Conservation (phyloP, 371 early-diverging fungal genomes). For the Chytridium lagenaria region DNA sequence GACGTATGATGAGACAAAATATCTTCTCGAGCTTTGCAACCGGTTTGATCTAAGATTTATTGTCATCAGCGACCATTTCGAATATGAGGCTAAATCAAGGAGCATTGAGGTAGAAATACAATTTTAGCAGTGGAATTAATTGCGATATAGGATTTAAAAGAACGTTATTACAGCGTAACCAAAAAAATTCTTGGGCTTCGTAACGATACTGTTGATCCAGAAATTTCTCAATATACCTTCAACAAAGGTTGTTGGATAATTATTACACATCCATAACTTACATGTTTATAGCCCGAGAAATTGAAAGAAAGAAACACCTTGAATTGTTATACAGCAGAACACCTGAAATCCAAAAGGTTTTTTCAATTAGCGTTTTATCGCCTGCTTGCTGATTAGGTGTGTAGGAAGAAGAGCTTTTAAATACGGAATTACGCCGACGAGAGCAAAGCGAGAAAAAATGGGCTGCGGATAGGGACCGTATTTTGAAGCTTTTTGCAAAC, state of each 20-base stretch:
- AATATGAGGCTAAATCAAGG: conserved; percentile 34
- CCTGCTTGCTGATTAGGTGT: conserved; percentile 14
- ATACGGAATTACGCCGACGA: conserved; percentile 76
- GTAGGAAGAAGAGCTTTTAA: conserved; percentile 80
- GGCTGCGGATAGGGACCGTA: conserved; percentile 73
- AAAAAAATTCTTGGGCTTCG: conserved; percentile 58
- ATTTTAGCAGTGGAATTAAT: neutral
- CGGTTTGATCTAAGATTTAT: conserved; percentile 82
- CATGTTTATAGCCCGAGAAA: conserved; percentile 58
- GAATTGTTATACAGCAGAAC: conserved; percentile 72
- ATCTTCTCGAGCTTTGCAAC: conserved; percentile 77
- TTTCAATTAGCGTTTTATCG: neutral
- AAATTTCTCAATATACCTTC: conserved; percentile 54
- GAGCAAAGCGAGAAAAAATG: conserved; percentile 78
- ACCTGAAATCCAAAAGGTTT: conserved; percentile 74
- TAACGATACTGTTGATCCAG: conserved; percentile 35
- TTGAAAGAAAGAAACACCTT: conserved; percentile 80
- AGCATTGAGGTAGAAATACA: conserved; percentile 47
- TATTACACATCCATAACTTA: neutral
- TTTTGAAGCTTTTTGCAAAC: conserved; percentile 40
- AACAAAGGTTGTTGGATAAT: conserved; percentile 53
- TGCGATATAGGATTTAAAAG: conserved; percentile 75
- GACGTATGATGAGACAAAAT: conserved; percentile 86
- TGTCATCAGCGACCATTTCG: conserved; percentile 84
- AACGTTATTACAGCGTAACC: conserved; percentile 74